Conservation (phyloP, 805 yeast species). For the Yamadazyma olivae region DNA sequence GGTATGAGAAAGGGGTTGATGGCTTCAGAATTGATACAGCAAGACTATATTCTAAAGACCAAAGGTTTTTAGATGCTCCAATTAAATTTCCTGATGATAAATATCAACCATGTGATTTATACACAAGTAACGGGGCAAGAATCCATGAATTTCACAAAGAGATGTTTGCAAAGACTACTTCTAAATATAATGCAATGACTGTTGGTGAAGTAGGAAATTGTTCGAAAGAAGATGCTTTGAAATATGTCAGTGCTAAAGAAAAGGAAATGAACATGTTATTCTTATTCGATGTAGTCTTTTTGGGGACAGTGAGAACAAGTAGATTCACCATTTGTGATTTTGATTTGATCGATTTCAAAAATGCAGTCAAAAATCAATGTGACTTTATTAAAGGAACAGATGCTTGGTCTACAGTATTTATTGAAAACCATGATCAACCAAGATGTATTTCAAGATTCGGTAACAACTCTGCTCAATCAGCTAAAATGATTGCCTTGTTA, state of each 20-base stretch:
- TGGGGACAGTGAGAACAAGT: conserved; percentile 35
- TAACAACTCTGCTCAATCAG: conserved; percentile 31
- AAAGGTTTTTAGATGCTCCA: conserved; percentile 47
- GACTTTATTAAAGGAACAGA: conserved; percentile 46
- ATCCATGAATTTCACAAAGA: conserved; percentile 58
- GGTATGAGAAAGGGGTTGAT: conserved; percentile 56
- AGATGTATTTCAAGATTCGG: conserved; percentile 55
- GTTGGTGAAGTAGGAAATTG: conserved; percentile 55
- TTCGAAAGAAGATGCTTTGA: conserved; percentile 38
- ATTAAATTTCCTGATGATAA: conserved; percentile 36
- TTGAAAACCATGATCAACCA: conserved; percentile 61
- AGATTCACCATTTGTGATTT: conserved; percentile 34
- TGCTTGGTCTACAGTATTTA: conserved; percentile 56
- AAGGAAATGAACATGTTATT: conserved; percentile 38
- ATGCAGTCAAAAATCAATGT: conserved; percentile 32
- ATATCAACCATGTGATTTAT: conserved; percentile 36
- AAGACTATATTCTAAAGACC: conserved; percentile 49
- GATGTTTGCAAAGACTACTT: conserved; percentile 40
- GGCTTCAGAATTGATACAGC: conserved; percentile 61
- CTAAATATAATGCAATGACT: conserved; percentile 50
- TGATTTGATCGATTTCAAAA: conserved; percentile 38
- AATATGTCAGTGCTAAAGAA: conserved; percentile 40
- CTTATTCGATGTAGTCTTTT: conserved; percentile 30
- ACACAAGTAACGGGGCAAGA: conserved; percentile 47
- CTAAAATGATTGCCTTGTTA: conserved; percentile 48